Evolutionary conservation across 768 basidiomycete species (phyloP).

Genomic region (Amanita polypyramis): DNA sequence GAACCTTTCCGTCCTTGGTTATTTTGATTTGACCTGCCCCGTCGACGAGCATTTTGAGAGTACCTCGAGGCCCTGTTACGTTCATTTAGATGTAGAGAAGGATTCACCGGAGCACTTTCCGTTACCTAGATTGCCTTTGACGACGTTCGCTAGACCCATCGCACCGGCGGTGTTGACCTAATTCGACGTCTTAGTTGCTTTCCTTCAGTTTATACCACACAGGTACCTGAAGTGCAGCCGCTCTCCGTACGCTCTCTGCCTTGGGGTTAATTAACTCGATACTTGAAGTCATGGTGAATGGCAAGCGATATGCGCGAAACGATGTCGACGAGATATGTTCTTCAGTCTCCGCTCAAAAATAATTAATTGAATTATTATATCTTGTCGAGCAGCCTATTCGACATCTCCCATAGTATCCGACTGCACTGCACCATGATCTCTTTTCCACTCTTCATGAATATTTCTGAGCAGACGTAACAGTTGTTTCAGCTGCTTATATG

Average conservation of each 20-base stretch:
- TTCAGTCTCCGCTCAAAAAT: conserved; percentile 7
- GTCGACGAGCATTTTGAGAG: conserved; percentile 98
- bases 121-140: conserved; percentile 92
- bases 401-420: not conserved
- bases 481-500: conserved; percentile 35
- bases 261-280: conserved; percentile 96
- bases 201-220: no score
- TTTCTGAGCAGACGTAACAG: conserved; percentile 38
- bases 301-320: not conserved
- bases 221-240: conserved; percentile 80
- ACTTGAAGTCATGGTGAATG: conserved; percentile 49
- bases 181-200: not conserved
- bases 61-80: conserved; percentile 79
- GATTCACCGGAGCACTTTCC: conserved; percentile 12
- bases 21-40: conserved; percentile 98
- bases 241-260: conserved; percentile 85
- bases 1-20: conserved; percentile 99
- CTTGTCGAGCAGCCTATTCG: not conserved
- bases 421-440: conserved; percentile 14
- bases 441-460: conserved; percentile 36
- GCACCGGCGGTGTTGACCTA: conserved; percentile 91
- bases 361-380: not conserved
- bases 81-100: not conserved
- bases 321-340: not conserved
- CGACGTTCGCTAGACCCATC: conserved; percentile 94